Conservation (phyloP, 352 stramenopile species). For the Globisporangium sylvaticum region DNA sequence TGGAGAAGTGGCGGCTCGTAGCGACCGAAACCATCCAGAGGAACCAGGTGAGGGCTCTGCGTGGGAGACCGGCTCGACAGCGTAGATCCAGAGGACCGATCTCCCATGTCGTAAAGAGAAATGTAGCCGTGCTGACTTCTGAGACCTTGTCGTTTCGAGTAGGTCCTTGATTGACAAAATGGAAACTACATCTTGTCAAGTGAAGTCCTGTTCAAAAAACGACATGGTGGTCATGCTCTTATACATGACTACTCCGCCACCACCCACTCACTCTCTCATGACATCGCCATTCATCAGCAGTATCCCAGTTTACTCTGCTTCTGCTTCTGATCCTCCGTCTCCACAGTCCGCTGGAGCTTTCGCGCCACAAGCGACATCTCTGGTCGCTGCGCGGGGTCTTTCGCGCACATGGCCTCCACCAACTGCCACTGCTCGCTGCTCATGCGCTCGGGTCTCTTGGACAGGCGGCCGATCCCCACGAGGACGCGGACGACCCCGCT, state of each 20-base stretch:
- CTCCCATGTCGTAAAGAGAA: not conserved
- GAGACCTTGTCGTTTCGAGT: not conserved
- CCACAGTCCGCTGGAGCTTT: not conserved
- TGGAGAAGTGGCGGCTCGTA: not conserved
- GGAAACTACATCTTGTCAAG: too few relatives aligned
- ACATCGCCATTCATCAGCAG: not conserved
- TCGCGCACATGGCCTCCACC: not conserved
- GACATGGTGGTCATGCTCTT: too few relatives aligned
- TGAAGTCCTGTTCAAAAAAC: too few relatives aligned
- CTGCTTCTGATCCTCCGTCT: not conserved
- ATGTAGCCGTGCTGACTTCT: not conserved
- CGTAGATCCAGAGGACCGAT: not conserved
- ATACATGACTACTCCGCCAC: not conserved
- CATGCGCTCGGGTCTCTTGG: not conserved
- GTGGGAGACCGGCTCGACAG: conserved; percentile 12
- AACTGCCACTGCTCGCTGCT: not conserved
- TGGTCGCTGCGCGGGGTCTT: not conserved
- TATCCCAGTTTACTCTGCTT: not conserved
- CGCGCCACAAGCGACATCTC: not conserved
- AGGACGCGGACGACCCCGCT: not conserved
- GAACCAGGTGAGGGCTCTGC: not conserved
- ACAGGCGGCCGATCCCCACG: conserved; percentile 1
- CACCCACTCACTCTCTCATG: too few relatives aligned
- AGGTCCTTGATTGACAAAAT: not conserved
- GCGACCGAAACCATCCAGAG: not conserved